Base-by-base conservation (phyloP, 345 rosid species). In the Hirschfeldia incana region DNA sequence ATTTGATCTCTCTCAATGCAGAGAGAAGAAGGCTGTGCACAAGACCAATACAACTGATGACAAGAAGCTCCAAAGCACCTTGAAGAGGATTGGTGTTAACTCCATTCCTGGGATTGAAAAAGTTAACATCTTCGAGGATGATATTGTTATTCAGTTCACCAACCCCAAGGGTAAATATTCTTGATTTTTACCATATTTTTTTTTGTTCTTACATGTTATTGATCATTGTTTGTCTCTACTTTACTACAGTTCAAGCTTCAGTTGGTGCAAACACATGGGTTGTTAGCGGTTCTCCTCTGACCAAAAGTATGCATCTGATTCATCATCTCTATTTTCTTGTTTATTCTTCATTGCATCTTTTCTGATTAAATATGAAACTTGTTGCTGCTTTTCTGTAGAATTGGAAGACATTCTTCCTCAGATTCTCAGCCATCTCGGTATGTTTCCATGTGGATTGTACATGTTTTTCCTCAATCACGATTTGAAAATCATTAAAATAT, bases 1-100 rank as follows among this genome's bases (percentile, higher is more conserved):
- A 17, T 42, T 44, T 63, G 37, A 2, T 78, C 8, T 61, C 6
- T 58, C 1, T 1, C 29, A 0, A 17, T 67, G 61, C 69, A 95
- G 99, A 78, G 93, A 95, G 98, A 91, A 95, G 93, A 95, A 95
- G 89, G 99, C 99, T 8, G 91, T 95, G 26, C 99, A 95, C 85
- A 95, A 93, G 89, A 89, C 99, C 4, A 95, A 93, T 37, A 95
- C 96, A 64, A 95, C 97, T 0, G 99, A 95, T 69, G 99, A 95
- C 83, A 95, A 95, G 80, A 90, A 88, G 85, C 95, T 95, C 21
- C 99, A 93, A 77, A 93, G 96, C 87, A 95, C 99, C 11, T 72
- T 95, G 39, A 95, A 95, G 87, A 93, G 98, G 78, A 91, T 95
- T 74, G 99, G 99, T 12, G 98, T 95, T 36, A 91, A 89, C 65